Percentiles rank a stretch among this genome's conserved stretches.
Conservation (phyloP, 2,329 filamentous ascomycete species). For the Volutella citrinella region DNA sequence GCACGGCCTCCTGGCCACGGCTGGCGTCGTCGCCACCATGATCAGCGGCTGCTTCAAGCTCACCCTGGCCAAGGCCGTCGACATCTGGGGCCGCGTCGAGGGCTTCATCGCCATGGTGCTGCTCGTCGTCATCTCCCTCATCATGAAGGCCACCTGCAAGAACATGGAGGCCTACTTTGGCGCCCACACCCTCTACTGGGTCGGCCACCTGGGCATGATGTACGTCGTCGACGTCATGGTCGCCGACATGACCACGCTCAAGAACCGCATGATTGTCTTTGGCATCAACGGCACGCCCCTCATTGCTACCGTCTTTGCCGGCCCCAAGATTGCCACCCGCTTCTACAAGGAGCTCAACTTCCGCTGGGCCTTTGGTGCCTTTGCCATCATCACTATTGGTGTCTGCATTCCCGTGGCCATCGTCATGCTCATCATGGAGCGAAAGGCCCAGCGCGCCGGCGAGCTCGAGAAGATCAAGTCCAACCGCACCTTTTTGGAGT, state of each 20-base stretch:
- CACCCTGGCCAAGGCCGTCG: slow-evolving; percentile 46
- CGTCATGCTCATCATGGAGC: slow-evolving; percentile 34
- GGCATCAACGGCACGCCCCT: slow-evolving; percentile 42
- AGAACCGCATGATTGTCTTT: slow-evolving; percentile 42
- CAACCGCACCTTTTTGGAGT: slow-evolving; percentile 45
- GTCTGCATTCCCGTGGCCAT: slow-evolving; percentile 36
- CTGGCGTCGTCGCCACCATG: slow-evolving; percentile 56
- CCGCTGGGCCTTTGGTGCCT: slow-evolving; percentile 57
- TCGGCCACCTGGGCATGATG: slow-evolving; percentile 45
- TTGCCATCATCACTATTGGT: slow-evolving; percentile 58
- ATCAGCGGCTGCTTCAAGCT: slow-evolving; percentile 37
- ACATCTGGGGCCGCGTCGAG: slow-evolving; percentile 47
- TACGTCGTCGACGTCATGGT: slow-evolving; percentile 42
- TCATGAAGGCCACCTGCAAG: slow-evolving; percentile 60
- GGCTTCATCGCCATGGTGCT: slow-evolving; percentile 42
- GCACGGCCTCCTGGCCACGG: slow-evolving; percentile 65
- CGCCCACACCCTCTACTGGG: slow-evolving; percentile 61
- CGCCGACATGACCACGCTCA: slow-evolving; percentile 41
- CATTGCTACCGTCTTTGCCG: slow-evolving; percentile 44
- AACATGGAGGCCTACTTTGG: slow-evolving; percentile 57
- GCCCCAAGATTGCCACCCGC: slow-evolving; percentile 37
- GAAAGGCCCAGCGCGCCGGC: slow-evolving; percentile 49
- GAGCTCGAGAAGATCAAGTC: slow-evolving; percentile 40
- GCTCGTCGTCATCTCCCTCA: slow-evolving; percentile 50
- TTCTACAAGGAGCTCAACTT: slow-evolving; percentile 39